Evolutionary conservation across 2,329 filamentous ascomycete genomes (phyloP).

Genomic region (Mollisia scopiformis): DNA sequence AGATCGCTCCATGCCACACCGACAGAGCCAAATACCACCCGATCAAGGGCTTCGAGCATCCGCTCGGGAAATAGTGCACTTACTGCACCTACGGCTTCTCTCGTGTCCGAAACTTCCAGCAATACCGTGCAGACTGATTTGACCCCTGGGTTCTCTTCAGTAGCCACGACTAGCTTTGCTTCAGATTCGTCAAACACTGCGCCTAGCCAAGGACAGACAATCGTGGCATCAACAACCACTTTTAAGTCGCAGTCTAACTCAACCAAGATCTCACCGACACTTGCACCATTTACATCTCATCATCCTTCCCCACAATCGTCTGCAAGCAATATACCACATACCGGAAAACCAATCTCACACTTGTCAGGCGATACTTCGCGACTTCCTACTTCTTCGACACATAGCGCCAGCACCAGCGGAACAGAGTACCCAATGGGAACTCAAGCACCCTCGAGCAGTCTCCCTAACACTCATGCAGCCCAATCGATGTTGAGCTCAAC

Average conservation of each 20-base stretch:
- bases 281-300: background rate
- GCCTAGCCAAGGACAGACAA: background rate
- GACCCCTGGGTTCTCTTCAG: background rate
- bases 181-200: background rate
- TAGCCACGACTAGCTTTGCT: background rate
- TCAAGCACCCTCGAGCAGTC: background rate
- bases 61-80: background rate
- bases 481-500: background rate
- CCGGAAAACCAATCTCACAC: background rate
- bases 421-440: background rate
- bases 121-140: background rate
- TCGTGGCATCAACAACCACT: background rate
- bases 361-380: background rate
- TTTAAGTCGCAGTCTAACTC: background rate
- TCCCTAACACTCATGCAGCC: background rate
- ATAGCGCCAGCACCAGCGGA: background rate
- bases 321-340: background rate
- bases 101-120: background rate
- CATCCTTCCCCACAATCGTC: background rate
- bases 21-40: background rate
- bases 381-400: background rate
- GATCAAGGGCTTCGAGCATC: background rate
- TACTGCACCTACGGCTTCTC: background rate
- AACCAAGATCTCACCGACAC: background rate
- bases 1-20: background rate